Base-by-base conservation (phyloP, 306 rosid genomes). In the Crotalaria pallida region DNA sequence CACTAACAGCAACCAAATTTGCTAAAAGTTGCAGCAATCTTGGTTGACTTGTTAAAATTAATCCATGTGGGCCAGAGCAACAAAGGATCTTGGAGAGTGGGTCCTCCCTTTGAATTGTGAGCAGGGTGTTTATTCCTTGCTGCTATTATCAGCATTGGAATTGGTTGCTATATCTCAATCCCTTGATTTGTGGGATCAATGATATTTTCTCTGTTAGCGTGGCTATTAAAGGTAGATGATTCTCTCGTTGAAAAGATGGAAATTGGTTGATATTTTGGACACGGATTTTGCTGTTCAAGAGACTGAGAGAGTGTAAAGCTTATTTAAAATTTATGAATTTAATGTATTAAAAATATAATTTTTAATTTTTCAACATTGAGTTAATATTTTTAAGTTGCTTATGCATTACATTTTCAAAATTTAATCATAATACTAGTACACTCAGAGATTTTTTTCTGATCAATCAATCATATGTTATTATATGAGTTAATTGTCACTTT, bases 1-100 rank as follows among this genome's bases (percentile, higher is more conserved):
- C n/a, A n/a, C n/a, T n/a, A 45, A 43, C 19, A 43, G 33, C 48
- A 71, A 69, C 33, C 27, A 71, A 44, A 47, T n/a, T 57, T 29
- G 58, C 48, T 13, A 12, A 56, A 34, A 36, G 63, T 52, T 22
- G 51, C 63, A 12, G 24, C 52, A 21, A 52, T 4, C 18, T 3
- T 51, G 0, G 19, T 41, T 69, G 65, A 55, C 29, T 69, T 56
- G 8, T 33, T 44, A 71, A 16, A 43, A 24, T 27, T 3, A 29
- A 19, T 55, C 59, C 65, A 41, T 13, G 36, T 67, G 72, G 34
- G 33, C 50, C 22, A 67, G 60, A 67, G 60, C 45, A 49, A 31
- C 33, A 38, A n/a, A 19, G 49, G 18, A 44, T n/a, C n/a, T 17
- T 5, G 17, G 17, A 44, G 18, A n/a, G 49, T 44, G 49, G 18